Evolutionary conservation across 1,284 basidiomycete species (phyloP).

Genomic region (Hymenochaete sp.): DNA sequence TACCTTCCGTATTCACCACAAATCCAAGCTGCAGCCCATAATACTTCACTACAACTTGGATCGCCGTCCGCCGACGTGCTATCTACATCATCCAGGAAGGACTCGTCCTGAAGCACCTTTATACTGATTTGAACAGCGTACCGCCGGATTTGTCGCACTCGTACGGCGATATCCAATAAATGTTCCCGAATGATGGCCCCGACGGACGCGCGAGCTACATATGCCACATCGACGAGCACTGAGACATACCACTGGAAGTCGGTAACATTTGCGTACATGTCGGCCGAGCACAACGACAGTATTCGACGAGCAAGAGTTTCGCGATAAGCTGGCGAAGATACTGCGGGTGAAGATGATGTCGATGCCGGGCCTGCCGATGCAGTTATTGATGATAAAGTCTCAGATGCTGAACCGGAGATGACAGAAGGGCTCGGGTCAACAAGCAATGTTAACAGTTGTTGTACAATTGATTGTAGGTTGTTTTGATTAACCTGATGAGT

Average conservation of each 20-base stretch:
- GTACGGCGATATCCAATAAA: constrained; percentile 78
- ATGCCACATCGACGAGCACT: constrained; percentile 82
- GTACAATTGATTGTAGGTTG: constrained; percentile 84
- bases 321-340: constrained; percentile 68
- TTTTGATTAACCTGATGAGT: constrained; percentile 58
- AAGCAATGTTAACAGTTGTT: constrained; percentile 81
- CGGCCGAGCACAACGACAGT: constrained; percentile 72
- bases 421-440: constrained; percentile 51
- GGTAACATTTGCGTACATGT: constrained; percentile 78
- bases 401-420: constrained; percentile 44
- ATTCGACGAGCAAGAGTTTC: constrained; percentile 75
- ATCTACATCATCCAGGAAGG: constrained; percentile 32
- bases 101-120: constrained; percentile 70
- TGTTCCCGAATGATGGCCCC: constrained; percentile 72
- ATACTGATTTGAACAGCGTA: constrained; percentile 81
- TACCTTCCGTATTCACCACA: constrained; percentile 87
- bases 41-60: constrained; percentile 67
- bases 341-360: constrained; percentile 26
- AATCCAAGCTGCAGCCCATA: constrained; percentile 92
- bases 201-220: constrained; percentile 72
- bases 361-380: constrained; percentile 41
- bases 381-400: constrained; percentile 42
- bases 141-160: constrained; percentile 68
- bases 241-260: constrained; percentile 98
- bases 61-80: constrained; percentile 43